A percentile compares a stretch with the other conserved stretches of the same genome.
Evolutionary conservation across 1,284 basidiomycete genomes (phyloP).

Genomic region (Prillingera fragicola): DNA sequence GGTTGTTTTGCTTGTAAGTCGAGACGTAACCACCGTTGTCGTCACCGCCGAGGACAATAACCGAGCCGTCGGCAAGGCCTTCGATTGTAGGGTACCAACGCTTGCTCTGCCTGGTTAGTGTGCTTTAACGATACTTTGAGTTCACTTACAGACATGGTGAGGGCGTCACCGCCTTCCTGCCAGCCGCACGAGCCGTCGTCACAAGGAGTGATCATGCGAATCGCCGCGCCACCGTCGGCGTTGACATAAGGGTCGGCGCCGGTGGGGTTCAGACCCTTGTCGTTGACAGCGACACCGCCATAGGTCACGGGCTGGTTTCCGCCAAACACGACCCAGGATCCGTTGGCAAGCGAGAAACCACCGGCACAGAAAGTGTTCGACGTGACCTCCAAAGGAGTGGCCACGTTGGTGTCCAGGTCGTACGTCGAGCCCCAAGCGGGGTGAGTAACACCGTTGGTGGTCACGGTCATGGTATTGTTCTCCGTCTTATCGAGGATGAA

Average conservation of each 20-base stretch:
- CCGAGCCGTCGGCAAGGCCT: conserved; percentile 50
- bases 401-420: conserved; percentile 48
- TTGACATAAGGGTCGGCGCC: conserved; percentile 49
- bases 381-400: conserved; percentile 59
- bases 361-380: conserved; percentile 73
- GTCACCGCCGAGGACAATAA: conserved; percentile 51
- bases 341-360: conserved; percentile 51
- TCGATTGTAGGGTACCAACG: conserved; percentile 74
- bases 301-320: conserved; percentile 70
- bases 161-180: conserved; percentile 49
- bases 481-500: conserved; percentile 52
- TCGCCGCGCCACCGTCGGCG: conserved; percentile 61
- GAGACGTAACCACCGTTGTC: conserved; percentile 60
- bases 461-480: conserved; percentile 60
- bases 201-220: conserved; percentile 66
- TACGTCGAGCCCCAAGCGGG: conserved; percentile 51
- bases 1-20: conserved; percentile 63
- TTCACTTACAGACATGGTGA: conserved; percentile 61
- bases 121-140: background rate
- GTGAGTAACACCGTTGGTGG: conserved; percentile 41
- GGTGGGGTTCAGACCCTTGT: conserved; percentile 43
- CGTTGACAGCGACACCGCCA: conserved; percentile 53
- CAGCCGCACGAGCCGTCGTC: conserved; percentile 57
- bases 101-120: conserved; percentile 34
- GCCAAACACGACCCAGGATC: conserved; percentile 50